Conservation (phyloP, 139 green algal genomes). For the Desmodesmus armatus region DNA sequence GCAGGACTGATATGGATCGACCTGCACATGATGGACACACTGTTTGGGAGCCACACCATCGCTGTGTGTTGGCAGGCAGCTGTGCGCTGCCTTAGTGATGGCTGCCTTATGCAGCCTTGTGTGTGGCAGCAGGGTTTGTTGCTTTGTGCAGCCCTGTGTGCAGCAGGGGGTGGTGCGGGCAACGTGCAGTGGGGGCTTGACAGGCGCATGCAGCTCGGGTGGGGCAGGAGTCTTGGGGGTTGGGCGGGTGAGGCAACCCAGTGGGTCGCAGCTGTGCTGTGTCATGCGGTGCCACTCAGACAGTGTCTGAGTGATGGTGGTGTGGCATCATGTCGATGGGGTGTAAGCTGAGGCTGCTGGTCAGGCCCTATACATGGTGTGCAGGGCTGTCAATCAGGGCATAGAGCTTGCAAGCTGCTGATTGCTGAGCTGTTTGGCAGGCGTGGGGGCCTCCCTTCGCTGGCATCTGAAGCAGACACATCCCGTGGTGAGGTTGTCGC, state of each 20-base stretch:
- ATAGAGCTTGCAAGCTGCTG: background rate
- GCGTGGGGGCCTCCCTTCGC: no score
- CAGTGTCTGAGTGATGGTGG: background rate
- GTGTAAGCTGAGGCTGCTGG: background rate
- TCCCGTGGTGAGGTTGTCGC: no score
- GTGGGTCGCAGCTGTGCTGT: background rate
- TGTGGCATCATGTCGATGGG: background rate
- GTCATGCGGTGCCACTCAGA: background rate
- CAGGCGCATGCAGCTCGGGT: background rate
- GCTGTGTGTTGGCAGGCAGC: no score
- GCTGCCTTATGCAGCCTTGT: background rate
- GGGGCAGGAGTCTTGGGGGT: background rate
- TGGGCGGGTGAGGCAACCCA: background rate
- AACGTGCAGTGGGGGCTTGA: background rate
- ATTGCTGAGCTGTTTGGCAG: no score
- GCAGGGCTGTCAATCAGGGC: no score
- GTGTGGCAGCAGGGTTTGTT: background rate
- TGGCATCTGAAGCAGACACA: no score
- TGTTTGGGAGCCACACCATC: no score
- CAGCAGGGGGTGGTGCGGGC: background rate
- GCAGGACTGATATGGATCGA: no score
- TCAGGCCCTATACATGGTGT: no score
- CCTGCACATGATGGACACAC: no score
- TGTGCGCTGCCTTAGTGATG: background rate
- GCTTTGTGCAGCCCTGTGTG: background rate